phyloP scores from a whole-genome alignment of 768 basidiomycete genomes.

The Tylopilus felleus region DNA sequence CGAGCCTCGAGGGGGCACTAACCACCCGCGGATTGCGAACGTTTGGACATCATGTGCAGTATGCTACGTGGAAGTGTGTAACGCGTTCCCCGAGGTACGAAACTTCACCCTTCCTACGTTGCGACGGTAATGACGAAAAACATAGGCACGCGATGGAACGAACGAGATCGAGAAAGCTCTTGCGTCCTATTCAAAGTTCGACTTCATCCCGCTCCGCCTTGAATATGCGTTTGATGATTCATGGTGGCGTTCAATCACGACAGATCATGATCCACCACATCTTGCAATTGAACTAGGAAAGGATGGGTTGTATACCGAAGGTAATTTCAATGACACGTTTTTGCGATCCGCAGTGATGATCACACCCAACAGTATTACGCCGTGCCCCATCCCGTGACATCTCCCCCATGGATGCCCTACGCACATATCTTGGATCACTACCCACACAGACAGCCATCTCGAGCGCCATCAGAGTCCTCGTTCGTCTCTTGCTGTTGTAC shows the following conservation, averaged over 20 bases:
- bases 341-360: slow-evolving; percentile 2
- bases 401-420: slow-evolving; percentile 35
- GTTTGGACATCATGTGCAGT: slow-evolving; percentile 63
- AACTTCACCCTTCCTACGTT: not conserved
- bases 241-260: slow-evolving; percentile 60
- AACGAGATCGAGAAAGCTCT: slow-evolving; percentile 49
- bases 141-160: slow-evolving; percentile 53
- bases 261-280: slow-evolving; percentile 17
- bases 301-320: slow-evolving; percentile 45
- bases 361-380: slow-evolving; percentile 18
- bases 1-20: slow-evolving; percentile 50
- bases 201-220: slow-evolving; percentile 60
- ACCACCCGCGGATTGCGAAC: slow-evolving; percentile 59
- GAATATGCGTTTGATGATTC: slow-evolving; percentile 69
- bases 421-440: slow-evolving; percentile 56
- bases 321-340: slow-evolving; percentile 5
- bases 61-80: slow-evolving; percentile 69
- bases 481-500: slow-evolving; percentile 66
- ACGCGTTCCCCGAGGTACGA: slow-evolving; percentile 59
- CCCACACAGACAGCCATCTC: slow-evolving; percentile 73
- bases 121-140: slow-evolving; percentile 8
- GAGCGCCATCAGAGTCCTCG: slow-evolving; percentile 54
- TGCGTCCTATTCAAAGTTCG: slow-evolving; percentile 45
- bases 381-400: slow-evolving; percentile 9
- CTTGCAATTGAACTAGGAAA: slow-evolving; percentile 48